phyloP scores from a whole-genome alignment of 1,284 basidiomycete genomes.

The Irpex sp. region DNA sequence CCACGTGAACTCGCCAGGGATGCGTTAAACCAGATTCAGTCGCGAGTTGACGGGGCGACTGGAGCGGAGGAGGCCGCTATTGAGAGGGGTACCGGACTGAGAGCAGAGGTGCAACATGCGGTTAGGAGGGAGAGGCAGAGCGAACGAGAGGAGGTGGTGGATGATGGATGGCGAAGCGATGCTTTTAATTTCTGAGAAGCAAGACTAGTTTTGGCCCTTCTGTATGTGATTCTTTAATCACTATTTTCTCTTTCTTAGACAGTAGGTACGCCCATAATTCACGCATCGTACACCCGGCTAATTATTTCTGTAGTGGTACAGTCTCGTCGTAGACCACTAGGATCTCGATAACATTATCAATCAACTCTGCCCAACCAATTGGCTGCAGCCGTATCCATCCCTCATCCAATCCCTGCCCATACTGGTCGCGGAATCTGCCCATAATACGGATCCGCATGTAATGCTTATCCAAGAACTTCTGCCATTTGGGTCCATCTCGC shows the following conservation, averaged over 20 bases:
- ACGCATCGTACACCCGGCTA: no score
- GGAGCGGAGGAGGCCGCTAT: conserved; percentile 1
- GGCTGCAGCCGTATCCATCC: neutral
- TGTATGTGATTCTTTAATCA: no score
- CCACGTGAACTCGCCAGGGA: conserved; percentile 10
- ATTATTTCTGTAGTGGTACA: neutral
- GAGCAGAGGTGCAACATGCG: conserved; percentile 1
- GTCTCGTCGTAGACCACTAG: neutral
- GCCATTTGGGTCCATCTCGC: neutral
- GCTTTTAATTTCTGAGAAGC: conserved; percentile 3
- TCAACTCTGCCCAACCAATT: neutral
- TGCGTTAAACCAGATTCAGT: conserved; percentile 13
- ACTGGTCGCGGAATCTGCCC: neutral
- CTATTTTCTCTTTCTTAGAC: no score
- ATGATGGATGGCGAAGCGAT: neutral
- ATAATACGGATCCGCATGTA: neutral
- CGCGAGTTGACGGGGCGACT: conserved; percentile 4
- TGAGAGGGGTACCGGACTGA: neutral
- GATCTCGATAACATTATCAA: neutral
- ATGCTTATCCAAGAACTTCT: neutral
- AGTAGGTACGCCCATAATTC: no score
- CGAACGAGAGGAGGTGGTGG: conserved; percentile 1
- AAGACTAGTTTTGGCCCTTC: no score
- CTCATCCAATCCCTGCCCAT: neutral
- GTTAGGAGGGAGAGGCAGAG: neutral